Conservation (phyloP, 805 yeast genomes). For the Ogataea pilisensis region DNA sequence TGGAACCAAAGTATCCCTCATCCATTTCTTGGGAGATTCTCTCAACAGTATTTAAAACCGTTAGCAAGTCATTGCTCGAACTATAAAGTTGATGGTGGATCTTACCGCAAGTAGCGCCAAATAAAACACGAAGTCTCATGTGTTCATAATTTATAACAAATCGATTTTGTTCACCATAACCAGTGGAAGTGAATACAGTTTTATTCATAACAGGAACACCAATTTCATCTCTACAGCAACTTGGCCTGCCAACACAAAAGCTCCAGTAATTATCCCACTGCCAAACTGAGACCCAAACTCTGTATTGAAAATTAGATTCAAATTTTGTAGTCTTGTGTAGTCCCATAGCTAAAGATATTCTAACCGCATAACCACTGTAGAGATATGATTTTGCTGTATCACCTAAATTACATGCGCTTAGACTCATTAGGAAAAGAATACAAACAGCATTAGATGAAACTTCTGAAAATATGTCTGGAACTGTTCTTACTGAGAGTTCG, state of each 20-base stretch:
- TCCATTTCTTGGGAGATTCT: conserved; percentile 17
- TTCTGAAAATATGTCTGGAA: conserved; percentile 18
- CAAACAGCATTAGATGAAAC: conserved; percentile 18
- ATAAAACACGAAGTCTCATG: conserved; percentile 17
- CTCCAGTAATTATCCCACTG: conserved; percentile 27
- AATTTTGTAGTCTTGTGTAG: conserved; percentile 13
- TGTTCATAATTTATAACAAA: conserved; percentile 19
- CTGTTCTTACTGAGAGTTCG: conserved; percentile 15
- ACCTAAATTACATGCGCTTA: conserved; percentile 21
- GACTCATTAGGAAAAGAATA: conserved; percentile 17
- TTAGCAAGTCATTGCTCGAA: conserved; percentile 16
- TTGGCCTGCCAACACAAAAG: conserved; percentile 25
- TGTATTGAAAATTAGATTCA: conserved; percentile 12
- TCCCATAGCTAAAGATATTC: conserved; percentile 20
- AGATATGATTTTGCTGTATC: conserved; percentile 23
- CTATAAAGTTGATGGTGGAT: conserved; percentile 20
- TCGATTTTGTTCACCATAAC: conserved; percentile 15
- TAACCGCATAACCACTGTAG: conserved; percentile 18
- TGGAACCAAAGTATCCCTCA: conserved; percentile 11
- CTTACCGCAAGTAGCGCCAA: conserved; percentile 17
- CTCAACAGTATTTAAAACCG: conserved; percentile 18
- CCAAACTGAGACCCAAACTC: conserved; percentile 23
- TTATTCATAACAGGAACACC: conserved; percentile 6
- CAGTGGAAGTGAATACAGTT: conserved; percentile 6
- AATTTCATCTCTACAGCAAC: conserved; percentile 14